phyloP scores from a whole-genome alignment of 140 eudicot species.

The Bidens hawaiensis region DNA sequence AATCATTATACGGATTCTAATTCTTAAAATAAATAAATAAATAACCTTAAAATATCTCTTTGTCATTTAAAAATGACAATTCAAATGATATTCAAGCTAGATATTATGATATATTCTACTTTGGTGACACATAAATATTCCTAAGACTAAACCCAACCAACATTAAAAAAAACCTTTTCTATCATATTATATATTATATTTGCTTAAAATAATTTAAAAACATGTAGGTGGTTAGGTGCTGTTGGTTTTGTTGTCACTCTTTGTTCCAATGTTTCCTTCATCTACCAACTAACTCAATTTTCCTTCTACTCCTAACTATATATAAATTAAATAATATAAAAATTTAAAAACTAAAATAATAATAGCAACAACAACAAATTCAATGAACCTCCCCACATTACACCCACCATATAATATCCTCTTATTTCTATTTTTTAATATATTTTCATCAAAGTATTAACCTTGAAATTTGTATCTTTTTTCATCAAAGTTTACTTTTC shows the following conservation, averaged over 20 bases:
- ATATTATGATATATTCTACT: slow-evolving; percentile 17
- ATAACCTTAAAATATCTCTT: no score
- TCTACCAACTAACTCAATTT: slow-evolving; percentile 42
- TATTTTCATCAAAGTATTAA: no score
- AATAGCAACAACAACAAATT: background rate
- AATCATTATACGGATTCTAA: background rate
- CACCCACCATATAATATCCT: slow-evolving; percentile 63
- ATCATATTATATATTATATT: background rate
- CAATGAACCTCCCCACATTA: slow-evolving; percentile 27
- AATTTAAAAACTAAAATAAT: background rate
- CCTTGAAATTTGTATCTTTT: background rate
- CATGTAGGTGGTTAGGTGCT: slow-evolving; percentile 32
- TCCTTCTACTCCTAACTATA: slow-evolving; percentile 47
- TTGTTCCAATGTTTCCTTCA: slow-evolving; percentile 24
- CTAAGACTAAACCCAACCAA: slow-evolving; percentile 27
- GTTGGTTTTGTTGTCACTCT: slow-evolving; percentile 43
- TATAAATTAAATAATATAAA: slow-evolving; percentile 20
- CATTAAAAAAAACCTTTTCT: slow-evolving; percentile 5
- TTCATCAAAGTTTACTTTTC: slow-evolving; percentile 17
- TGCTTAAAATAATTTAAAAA: slow-evolving; percentile 12
- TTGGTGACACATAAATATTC: slow-evolving; percentile 24
- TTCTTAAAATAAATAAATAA: background rate
- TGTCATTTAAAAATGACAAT: no score
- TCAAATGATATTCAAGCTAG: no score
- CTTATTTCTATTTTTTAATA: background rate